Base-by-base conservation (phyloP, 2,329 filamentous ascomycete species). In the Pseudocercospora vitis region DNA sequence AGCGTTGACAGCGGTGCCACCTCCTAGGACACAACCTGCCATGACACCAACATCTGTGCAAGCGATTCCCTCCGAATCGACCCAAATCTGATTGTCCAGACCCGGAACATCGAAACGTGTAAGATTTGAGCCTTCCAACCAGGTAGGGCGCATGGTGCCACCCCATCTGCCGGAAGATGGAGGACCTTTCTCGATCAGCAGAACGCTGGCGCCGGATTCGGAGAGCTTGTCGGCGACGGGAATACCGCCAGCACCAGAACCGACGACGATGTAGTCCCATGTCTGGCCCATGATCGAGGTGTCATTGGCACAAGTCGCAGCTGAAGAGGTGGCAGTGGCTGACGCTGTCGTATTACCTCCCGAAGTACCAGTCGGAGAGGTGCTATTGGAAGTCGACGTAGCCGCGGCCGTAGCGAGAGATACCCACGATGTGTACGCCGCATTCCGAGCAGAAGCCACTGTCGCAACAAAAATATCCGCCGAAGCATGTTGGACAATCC, bases 41-140 rank as follows among this genome's bases (percentile, higher is more conserved):
- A 88, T 87, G 63, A 86, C 82, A 57, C 86, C 84, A n/a, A 81
- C 83, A 67, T 89, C 86, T 1, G 78, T 78, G 70, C 86, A 89
- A 29, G 82, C 80, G 61, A 87, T 82, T 23, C 83, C 84, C 3
- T 75, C 74, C 7, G 81, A 83, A 63, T 86, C 78, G 3, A 76
- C 72, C 80, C 83, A 87, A 60, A 89, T 86, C 70, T 87, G 76
- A 67, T 88, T 88, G 69, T 83, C 87, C 55, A 88, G 79, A 50
- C 85, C 84, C 0, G 86, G 86, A 4, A 88, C 81, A 63, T 89
- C 86, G 62, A 89, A 88, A 45, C 85, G 83, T 5, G 85, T 88
- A 28, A 88, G 70, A 46, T 82, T 81, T 14, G 80, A 82, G 29
- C 78, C 80, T 29, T 78, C 71, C 12, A 83, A 76, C 86, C 86